Percentiles rank a stretch among this genome's conserved stretches.
These are phyloP conservation scores for Rhizophora apiculata DNA, from an alignment of 345 rosid species.

Conservation along the genomic window DNA sequence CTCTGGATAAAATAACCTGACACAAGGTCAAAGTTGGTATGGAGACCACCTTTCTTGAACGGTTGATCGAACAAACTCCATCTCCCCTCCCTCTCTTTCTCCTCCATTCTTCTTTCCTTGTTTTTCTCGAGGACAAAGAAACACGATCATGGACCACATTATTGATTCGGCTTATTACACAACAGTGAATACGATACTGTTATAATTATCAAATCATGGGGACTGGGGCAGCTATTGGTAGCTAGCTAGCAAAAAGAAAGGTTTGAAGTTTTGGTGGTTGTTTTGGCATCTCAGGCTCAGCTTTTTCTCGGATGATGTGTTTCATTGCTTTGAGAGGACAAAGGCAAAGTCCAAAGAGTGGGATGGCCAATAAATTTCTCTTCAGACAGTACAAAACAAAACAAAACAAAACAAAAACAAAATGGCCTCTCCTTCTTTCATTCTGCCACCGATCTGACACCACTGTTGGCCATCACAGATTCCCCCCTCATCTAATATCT, in stretches of 20 bases:
- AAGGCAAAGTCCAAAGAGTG: slow-evolving; percentile 16
- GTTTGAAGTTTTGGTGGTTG: neutral
- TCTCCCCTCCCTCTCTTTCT: neutral
- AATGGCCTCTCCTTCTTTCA: neutral
- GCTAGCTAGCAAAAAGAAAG: neutral
- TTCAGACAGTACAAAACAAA: neutral
- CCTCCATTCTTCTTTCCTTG: neutral
- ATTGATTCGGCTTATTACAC: slow-evolving; percentile 4
- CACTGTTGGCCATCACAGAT: neutral
- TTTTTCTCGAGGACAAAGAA: neutral
- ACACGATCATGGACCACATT: slow-evolving; percentile 16
- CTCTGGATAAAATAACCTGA: no score
- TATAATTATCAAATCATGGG: slow-evolving; percentile 19
- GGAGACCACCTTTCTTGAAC: no score
- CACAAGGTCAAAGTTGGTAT: no score
- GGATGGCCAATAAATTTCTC: slow-evolving; percentile 8
- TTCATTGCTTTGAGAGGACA: slow-evolving; percentile 24
- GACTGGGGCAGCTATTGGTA: neutral
- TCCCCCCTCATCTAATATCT: neutral
- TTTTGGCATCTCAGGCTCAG: slow-evolving; percentile 14
- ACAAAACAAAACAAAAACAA: neutral
- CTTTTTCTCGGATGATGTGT: slow-evolving; percentile 29
- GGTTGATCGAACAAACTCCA: neutral
- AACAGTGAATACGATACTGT: slow-evolving; percentile 3
- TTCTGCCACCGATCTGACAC: slow-evolving; percentile 10